phyloP scores from a whole-genome alignment of 2,329 filamentous ascomycete genomes.

The Claviceps spartinae region DNA sequence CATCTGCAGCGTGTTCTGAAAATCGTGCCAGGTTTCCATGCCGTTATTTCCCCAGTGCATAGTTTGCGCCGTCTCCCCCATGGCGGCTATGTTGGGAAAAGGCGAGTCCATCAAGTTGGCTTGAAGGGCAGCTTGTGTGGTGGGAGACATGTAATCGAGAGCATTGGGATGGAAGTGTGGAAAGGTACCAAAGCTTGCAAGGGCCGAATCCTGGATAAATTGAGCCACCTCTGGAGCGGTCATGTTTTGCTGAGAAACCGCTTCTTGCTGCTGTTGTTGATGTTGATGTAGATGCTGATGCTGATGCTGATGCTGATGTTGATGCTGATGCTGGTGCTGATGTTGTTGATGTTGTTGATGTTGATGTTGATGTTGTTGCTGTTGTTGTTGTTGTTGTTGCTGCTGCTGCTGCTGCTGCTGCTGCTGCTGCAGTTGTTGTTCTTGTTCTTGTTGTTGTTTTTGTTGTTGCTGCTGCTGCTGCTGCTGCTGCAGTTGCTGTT shows the following conservation, averaged over 20 bases:
- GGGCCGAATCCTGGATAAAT: conserved; percentile 43
- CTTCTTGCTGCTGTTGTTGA: conserved; percentile 27
- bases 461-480: conserved; percentile 27
- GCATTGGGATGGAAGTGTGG: conserved; percentile 39
- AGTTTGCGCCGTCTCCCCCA: conserved; percentile 40
- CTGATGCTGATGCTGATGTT: conserved; percentile 27
- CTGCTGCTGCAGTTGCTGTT: conserved; percentile 36
- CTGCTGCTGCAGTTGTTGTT: conserved; percentile 24
- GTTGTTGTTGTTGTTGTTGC: conserved; percentile 26
- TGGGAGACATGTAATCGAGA: conserved; percentile 47
- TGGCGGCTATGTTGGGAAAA: conserved; percentile 44
- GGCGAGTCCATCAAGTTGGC: conserved; percentile 49
- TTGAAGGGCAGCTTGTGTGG: conserved; percentile 51
- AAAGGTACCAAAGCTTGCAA: conserved; percentile 43
- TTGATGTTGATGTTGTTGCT: conserved; percentile 26
- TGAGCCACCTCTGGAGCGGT: conserved; percentile 33
- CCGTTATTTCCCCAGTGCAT: conserved; percentile 47
- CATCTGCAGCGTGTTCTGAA: conserved; percentile 49
- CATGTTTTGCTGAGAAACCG: conserved; percentile 23
- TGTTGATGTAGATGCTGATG: conserved; percentile 32
- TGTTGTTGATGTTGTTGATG: conserved; percentile 33
- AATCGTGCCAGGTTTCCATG: conserved; percentile 68
- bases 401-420: conserved; percentile 30
- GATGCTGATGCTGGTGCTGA: conserved; percentile 22
- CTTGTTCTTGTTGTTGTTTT: conserved; percentile 31